These are phyloP conservation scores for Malus hybrid DNA, from an alignment of 331 rosid species.

Conservation along the genomic window DNA sequence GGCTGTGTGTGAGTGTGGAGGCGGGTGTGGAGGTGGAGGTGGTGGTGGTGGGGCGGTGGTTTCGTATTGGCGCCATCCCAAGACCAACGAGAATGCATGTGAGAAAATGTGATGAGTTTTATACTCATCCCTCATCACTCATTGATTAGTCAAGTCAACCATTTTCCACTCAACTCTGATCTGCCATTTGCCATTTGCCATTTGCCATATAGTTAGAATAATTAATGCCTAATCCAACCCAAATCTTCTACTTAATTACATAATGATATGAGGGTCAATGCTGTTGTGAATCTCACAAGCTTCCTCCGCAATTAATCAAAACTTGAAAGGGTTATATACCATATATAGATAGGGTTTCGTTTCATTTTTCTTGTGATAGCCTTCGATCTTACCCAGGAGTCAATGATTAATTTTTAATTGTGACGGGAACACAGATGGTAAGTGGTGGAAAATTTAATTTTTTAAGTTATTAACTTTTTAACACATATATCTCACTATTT, in stretches of 20 bases:
- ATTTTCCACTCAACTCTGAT: neutral
- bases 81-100: neutral
- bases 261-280: neutral
- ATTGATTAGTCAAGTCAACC: neutral
- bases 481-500: fast-evolving
- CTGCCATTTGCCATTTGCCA: neutral
- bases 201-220: too few species aligned
- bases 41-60: neutral
- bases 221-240: neutral
- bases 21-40: neutral
- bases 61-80: neutral
- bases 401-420: too few species aligned
- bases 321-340: too few species aligned
- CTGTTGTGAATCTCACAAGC: neutral
- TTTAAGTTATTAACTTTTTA: too few species aligned
- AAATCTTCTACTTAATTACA: neutral
- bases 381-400: too few species aligned
- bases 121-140: too few species aligned
- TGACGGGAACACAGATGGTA: too few species aligned
- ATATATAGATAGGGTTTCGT: too few species aligned
- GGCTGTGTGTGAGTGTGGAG: neutral
- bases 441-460: too few species aligned
- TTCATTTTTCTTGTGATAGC: too few species aligned
- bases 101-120: neutral
- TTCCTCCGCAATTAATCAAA: neutral